A percentile compares a stretch with the other conserved stretches of the same genome.
Evolutionary conservation across 306 rosid species (phyloP).

Genomic region (Sechiopsis laciniata): DNA sequence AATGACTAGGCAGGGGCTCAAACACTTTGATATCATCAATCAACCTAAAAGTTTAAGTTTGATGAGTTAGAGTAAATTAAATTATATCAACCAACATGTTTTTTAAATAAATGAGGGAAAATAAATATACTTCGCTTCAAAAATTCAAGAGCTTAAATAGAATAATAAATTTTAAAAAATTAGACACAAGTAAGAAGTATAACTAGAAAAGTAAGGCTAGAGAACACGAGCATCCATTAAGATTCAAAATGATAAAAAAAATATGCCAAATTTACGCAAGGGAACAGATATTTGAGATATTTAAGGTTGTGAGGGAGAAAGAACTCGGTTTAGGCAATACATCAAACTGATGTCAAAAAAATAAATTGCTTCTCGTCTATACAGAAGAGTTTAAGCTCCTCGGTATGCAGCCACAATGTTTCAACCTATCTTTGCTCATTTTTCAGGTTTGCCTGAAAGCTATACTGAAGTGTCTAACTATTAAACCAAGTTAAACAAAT

Average conservation of each 20-base stretch:
- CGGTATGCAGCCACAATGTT: neutral
- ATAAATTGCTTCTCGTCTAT: neutral
- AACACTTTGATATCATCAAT: too few relatives aligned
- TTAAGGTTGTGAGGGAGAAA: conserved; percentile 7
- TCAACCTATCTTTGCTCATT: too few relatives aligned
- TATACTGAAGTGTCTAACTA: neutral
- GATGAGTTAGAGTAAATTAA: too few relatives aligned
- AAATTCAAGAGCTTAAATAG: neutral
- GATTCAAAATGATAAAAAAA: neutral
- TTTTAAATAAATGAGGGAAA: conserved; percentile 3
- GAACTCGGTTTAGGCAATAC: neutral
- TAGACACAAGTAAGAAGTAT: neutral
- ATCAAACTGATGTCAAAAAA: neutral
- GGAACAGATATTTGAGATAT: neutral
- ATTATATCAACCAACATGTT: neutral
- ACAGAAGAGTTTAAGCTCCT: neutral
- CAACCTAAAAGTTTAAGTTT: too few relatives aligned
- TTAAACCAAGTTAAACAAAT: conserved; percentile 1
- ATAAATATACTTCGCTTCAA: neutral
- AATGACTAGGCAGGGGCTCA: too few relatives aligned
- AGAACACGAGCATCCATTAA: neutral
- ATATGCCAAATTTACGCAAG: conserved; percentile 1
- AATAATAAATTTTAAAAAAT: neutral
- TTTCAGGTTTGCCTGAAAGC: too few relatives aligned
- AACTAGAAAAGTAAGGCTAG: neutral